A percentile compares a stretch with the other conserved stretches of the same genome.
These are phyloP conservation scores for Phialophora chinensis DNA, from an alignment of 2,329 filamentous ascomycete species.

Conservation along the genomic window DNA sequence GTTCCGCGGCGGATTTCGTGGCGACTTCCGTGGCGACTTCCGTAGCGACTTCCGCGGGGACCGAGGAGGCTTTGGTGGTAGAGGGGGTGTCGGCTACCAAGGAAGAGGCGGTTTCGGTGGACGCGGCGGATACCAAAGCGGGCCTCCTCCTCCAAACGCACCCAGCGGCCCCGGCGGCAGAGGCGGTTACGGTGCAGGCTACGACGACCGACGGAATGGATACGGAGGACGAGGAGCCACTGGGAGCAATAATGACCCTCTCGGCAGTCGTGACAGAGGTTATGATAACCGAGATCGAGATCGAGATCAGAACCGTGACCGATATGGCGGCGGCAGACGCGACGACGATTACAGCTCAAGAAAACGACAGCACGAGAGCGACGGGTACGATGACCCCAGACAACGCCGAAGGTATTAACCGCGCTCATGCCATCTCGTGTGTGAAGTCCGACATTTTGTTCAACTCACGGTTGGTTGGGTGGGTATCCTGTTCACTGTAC, in stretches of 20 bases:
- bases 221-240: constrained; percentile 63
- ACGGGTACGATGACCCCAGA: constrained; percentile 76
- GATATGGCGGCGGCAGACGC: constrained; percentile 48
- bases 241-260: constrained; percentile 83
- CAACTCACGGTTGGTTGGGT: constrained; percentile 49
- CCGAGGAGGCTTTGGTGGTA: constrained; percentile 47
- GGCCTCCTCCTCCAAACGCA: constrained; percentile 56
- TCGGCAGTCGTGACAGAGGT: constrained; percentile 70
- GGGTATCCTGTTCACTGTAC: constrained; percentile 46
- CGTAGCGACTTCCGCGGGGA: constrained; percentile 52
- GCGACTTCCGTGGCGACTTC: constrained; percentile 43
- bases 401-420: constrained; percentile 65
- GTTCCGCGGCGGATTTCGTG: constrained; percentile 44
- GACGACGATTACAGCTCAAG: constrained; percentile 60
- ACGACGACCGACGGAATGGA: constrained; percentile 56
- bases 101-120: constrained; percentile 61
- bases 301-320: constrained; percentile 44
- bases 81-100: constrained; percentile 63
- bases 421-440: constrained; percentile 7
- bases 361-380: constrained; percentile 77
- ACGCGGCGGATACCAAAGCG: constrained; percentile 41
- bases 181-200: constrained; percentile 59
- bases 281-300: constrained; percentile 56
- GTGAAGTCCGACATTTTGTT: constrained; percentile 26
- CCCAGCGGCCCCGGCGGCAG: constrained; percentile 55